Conservation (phyloP, 2,329 filamentous ascomycete genomes). For the Alternaria rosae region DNA sequence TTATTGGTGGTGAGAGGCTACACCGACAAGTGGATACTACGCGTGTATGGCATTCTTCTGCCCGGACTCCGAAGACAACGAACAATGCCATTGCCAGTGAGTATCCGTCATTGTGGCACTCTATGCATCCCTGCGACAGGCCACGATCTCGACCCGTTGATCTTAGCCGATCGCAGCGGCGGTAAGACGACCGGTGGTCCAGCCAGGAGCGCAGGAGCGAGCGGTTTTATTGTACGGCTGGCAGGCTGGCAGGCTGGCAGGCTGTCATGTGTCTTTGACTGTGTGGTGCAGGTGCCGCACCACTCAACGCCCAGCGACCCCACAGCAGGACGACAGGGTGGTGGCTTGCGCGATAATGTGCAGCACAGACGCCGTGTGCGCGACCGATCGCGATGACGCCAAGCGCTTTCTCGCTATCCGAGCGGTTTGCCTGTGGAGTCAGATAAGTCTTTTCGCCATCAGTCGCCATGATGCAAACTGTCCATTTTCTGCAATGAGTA, state of each 20-base stretch:
- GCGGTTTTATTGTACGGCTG: constrained; percentile 24
- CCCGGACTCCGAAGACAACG: constrained; percentile 3
- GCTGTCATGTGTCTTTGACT: constrained; percentile 24
- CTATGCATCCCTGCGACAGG: constrained; percentile 4
- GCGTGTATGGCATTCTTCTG: constrained; percentile 9
- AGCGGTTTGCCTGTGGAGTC: constrained; percentile 2
- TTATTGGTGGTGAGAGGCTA: constrained; percentile 12
- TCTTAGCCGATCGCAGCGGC: constrained; percentile 19
- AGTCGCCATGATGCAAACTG: background rate
- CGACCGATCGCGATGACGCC: constrained; percentile 42
- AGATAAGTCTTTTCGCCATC: background rate
- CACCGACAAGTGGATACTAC: constrained; percentile 3
- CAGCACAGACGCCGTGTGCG: constrained; percentile 32
- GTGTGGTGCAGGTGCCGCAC: constrained; percentile 18
- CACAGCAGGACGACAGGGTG: constrained; percentile 28
- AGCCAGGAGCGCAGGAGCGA: constrained; percentile 38
- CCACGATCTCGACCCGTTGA: constrained; percentile 29
- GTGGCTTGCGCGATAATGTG: constrained; percentile 28
- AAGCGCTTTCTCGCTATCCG: constrained; percentile 26
- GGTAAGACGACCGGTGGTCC: constrained; percentile 20
- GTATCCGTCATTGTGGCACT: constrained; percentile 1
- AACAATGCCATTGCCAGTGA: constrained; percentile 10
- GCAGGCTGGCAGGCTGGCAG: constrained; percentile 19
- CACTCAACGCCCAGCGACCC: constrained; percentile 20
- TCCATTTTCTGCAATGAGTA: background rate